Evolutionary conservation across 345 rosid species (phyloP), one percentile per base, ranked within the genome.

Genomic region (Passiflora organensis): DNA sequence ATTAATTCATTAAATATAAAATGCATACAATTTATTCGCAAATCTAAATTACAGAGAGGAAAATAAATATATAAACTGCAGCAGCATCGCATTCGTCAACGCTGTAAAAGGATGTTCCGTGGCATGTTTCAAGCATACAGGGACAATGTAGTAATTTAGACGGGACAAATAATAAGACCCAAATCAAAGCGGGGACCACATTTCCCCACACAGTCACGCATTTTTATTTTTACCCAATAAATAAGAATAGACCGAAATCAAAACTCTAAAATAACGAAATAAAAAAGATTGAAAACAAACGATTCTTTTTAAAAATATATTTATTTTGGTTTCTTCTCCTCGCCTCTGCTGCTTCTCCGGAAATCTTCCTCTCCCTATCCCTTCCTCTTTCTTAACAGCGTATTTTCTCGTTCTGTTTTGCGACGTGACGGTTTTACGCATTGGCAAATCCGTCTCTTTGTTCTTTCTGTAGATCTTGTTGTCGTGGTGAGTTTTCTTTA

Each of bases 301-400:
- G 41, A 20, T 37, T 15, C 47, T 56, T 52, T 51, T 54, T 32
- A 6, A 28, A 51, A 17, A 13, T 8, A 32, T 55, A 56, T 12
- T 58, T 71, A 42, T 49, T 68, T 78, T 72, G 67, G 55, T 67
- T 80, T 76, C 75, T 72, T 77, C 79, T 71, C 76, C 53, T 43
- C 55, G 46, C 78, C 53, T 43, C 55, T 49, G 75, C 71, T 66
- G 64, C 78, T 66, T 75, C 78, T 68, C 71, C 76, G 72, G 77
- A 74, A 74, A 77, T 76, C 81, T 55, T 69, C 63, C 49, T 46
- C 62, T 62, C 55, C 63, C 82, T 67, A 71, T 65, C 58, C 47
- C 66, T 74, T 41, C 10, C 23, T 59, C 12, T 39, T 13, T 25
- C 32, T 51, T 20, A 36, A 9, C 6, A 14, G 17, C 49, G 14